Base-by-base conservation (phyloP, 345 rosid species). In the Melaleuca quinquenervia region DNA sequence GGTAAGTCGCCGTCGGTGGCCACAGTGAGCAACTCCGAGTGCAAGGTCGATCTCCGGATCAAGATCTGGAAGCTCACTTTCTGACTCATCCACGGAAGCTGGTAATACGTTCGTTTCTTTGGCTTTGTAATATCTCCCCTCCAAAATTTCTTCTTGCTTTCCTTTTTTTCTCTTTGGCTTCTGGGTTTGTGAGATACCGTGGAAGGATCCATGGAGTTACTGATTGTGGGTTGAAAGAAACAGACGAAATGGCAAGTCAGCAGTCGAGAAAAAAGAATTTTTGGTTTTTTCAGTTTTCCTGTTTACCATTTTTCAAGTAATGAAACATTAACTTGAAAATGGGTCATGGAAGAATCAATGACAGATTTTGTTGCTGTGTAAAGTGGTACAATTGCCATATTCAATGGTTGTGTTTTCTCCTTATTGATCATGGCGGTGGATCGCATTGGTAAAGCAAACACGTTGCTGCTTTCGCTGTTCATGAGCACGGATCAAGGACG, bases 11-110 rank as follows among this genome's bases (percentile, higher is more conserved):
- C 96, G 52, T 52, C 92, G 26, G 89, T 93, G 85, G 99, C 98
- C 4, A 85, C 88, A 0, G 88, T 92, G 4, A 82, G 89, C 70
- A 90, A 88, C 9, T 52, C 97, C 5, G 88, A 93, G 88, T 98
- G 99, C 88, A 90, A 91, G 92, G 98, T 92, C 84, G 98, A 98
- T 92, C 95, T 96, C 7, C 91, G 98, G 58, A 74, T 98, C 86
- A 98, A 94, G 96, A 91, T 98, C 91, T 98, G 99, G 99, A 95
- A 91, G 89, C 95, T 92, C 94, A 95, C 94, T 50, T 94, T 94
- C 86, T 94, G 84, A 88, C 82, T 70, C 80, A 2, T 70, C 80
- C 80, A 18, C 0, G 80, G 80, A 70, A 70, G 48, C 80, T 36
- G 80, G 80, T 70, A 36, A 44, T 70, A 20, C 80, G 20, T 18